phyloP scores from a whole-genome alignment of 2,329 filamentous ascomycete genomes.

The Hymenoscyphus scutula region DNA sequence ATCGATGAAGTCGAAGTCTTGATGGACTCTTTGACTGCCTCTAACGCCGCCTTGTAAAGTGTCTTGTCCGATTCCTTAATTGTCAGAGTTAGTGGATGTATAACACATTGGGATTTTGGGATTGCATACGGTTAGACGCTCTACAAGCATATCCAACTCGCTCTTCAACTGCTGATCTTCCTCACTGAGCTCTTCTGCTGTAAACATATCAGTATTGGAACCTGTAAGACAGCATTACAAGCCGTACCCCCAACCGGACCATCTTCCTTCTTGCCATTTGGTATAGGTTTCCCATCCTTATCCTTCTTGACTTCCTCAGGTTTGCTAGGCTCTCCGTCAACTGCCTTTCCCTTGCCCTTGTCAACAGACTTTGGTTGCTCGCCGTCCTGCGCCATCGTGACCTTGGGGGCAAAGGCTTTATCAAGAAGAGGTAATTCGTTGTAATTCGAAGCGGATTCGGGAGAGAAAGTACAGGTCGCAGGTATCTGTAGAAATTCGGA shows the following conservation, averaged over 20 bases:
- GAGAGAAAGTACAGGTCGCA: not conserved
- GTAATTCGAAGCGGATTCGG: not conserved
- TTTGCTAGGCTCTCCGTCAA: constrained; percentile 63
- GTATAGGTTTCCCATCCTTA: constrained; percentile 67
- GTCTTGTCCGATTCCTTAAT: constrained; percentile 76
- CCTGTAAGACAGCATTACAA: constrained; percentile 7
- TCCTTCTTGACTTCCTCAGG: constrained; percentile 56
- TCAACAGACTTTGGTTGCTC: constrained; percentile 80
- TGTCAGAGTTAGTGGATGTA: constrained; percentile 18
- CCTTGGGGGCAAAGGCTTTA: constrained; percentile 22
- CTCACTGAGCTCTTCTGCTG: constrained; percentile 86
- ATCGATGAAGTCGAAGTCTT: constrained; percentile 99
- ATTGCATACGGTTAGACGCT: constrained; percentile 75
- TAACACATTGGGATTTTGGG: not conserved
- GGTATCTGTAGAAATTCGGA: not conserved
- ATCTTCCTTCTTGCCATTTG: constrained; percentile 75
- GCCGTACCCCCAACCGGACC: constrained; percentile 45
- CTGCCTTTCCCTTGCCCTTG: constrained; percentile 95
- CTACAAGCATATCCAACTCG: constrained; percentile 96
- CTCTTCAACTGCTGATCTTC: constrained; percentile 98
- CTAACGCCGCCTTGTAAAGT: constrained; percentile 88
- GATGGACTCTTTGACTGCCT: constrained; percentile 97
- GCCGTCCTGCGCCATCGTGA: constrained; percentile 88
- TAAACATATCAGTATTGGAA: not conserved
- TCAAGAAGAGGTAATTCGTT: constrained; percentile 5